Conservation (phyloP, 108 stramenopile genomes). For the Pseudonitzschia delicatissima region DNA sequence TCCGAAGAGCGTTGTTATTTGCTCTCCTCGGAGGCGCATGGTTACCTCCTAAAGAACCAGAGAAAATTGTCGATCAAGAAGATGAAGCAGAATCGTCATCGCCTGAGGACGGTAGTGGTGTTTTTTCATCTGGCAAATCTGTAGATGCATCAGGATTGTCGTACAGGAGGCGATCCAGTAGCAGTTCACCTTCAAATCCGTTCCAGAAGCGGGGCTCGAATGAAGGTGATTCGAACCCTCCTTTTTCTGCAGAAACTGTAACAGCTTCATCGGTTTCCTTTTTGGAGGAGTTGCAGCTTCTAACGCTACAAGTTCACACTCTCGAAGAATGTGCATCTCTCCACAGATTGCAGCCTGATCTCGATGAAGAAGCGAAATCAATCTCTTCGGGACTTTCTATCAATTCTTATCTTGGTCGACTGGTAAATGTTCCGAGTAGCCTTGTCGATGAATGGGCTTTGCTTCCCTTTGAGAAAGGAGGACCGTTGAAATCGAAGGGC, state of each 20-base stretch:
- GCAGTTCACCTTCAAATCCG: slow-evolving; percentile 13
- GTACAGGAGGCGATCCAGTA: slow-evolving; percentile 33
- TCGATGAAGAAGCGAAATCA: slow-evolving; percentile 78
- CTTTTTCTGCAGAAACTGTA: slow-evolving; percentile 73
- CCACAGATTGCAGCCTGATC: slow-evolving; percentile 57
- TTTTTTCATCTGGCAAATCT: slow-evolving; percentile 2
- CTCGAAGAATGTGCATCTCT: slow-evolving; percentile 81
- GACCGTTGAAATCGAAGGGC: slow-evolving; percentile 74
- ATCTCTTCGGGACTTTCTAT: slow-evolving; percentile 71
- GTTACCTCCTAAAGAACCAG: slow-evolving; percentile 80
- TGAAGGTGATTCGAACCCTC: slow-evolving; percentile 23
- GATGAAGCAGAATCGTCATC: slow-evolving; percentile 22
- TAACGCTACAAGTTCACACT: slow-evolving; percentile 87
- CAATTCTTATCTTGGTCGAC: slow-evolving; percentile 73
- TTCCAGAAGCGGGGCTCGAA: slow-evolving; percentile 17
- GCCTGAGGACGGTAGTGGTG: background rate
- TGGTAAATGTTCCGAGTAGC: slow-evolving; percentile 67
- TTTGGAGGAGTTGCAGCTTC: slow-evolving; percentile 82
- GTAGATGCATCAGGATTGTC: slow-evolving; percentile 34
- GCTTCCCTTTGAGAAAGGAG: slow-evolving; percentile 54
- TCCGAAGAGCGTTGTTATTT: slow-evolving; percentile 84
- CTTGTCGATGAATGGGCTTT: slow-evolving; percentile 80
- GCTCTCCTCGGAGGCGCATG: slow-evolving; percentile 77
- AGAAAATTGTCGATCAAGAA: slow-evolving; percentile 19
- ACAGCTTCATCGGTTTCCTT: slow-evolving; percentile 79